phyloP scores from a whole-genome alignment of 768 basidiomycete species.

The Boletus subparvulus region DNA sequence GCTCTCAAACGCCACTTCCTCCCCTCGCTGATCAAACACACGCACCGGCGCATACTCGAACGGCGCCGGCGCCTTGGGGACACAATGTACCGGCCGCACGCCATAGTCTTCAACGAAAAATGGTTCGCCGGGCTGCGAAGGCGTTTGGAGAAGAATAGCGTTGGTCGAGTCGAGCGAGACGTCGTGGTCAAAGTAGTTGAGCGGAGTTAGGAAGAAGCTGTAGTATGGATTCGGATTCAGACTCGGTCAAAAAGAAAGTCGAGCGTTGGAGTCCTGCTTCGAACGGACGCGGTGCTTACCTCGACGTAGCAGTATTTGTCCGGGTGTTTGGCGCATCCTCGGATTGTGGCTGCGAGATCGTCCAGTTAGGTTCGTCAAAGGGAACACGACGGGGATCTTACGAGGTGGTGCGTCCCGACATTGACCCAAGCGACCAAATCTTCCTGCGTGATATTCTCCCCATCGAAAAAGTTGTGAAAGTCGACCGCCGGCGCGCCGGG shows the following conservation, averaged over 20 bases:
- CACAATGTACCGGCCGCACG: constrained; percentile 42
- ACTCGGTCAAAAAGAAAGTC: neutral
- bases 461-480: constrained; percentile 63
- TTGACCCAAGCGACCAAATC: constrained; percentile 70
- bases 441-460: constrained; percentile 60
- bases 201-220: constrained; percentile 58
- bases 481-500: constrained; percentile 55
- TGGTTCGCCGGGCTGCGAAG: constrained; percentile 36
- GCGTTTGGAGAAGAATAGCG: constrained; percentile 47
- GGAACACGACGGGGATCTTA: constrained; percentile 16
- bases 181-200: constrained; percentile 67
- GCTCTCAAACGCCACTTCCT: constrained; percentile 25
- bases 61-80: constrained; percentile 37
- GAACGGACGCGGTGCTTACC: constrained; percentile 33
- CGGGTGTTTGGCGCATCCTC: constrained; percentile 65
- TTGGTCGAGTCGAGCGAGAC: constrained; percentile 58
- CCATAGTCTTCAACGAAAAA: constrained; percentile 54
- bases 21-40: constrained; percentile 37
- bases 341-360: constrained; percentile 47
- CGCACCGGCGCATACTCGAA: constrained; percentile 40
- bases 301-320: constrained; percentile 54
- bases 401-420: constrained; percentile 65
- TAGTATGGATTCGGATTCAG: neutral
- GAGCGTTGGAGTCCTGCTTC: neutral
- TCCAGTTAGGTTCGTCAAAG: neutral